Evolutionary conservation across 2,329 filamentous ascomycete genomes (phyloP), one percentile per base, ranked within the genome.

Genomic region (Aspergillus terreus): DNA sequence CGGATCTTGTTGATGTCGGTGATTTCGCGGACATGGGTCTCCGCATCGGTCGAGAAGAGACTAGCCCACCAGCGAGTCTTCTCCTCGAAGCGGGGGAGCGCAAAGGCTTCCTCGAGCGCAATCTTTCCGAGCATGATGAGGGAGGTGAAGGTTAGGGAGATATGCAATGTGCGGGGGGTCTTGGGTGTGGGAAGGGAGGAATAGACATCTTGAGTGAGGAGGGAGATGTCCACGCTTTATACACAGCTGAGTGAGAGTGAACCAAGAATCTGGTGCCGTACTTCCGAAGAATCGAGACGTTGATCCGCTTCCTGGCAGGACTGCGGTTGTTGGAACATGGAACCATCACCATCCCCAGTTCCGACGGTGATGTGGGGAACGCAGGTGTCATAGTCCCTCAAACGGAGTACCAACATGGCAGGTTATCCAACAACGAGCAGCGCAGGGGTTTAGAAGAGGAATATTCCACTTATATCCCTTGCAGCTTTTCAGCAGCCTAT

Each of bases 51-150:
- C 12, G 81, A 77, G 62, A 85, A 86, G 19, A 85, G 66, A 4
- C 72, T 69, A 1, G 82, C 83, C 82, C 82, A 84, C 81, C 82
- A 84, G 58, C 73, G 71, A 4, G 80, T 82, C 65, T 79, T 79
- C 56, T 84, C 80, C 43, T 78, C 73, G 55, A 84, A 76, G 32
- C 81, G 76, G 42, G 83, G 81, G 6, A 84, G 73, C 54, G 78
- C 79, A 56, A 84, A 85, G 12, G 82, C 81, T 68, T 85, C 82
- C 64, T 85, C 82, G 19, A 85, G 72, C 11, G 79, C 79, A 52
- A 85, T 76, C 56, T 86, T 85, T 53, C 83, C 82, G 11, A 77
- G 68, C 81, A 84, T 84, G 35, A 27, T 23, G 12, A 23, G 4
- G 15, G 17, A 42, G 15, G 11, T 11, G 17, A 23, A 17, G 15